Base-by-base conservation (phyloP, 257 asterid species). In the Nicotiana obtusifolia region DNA sequence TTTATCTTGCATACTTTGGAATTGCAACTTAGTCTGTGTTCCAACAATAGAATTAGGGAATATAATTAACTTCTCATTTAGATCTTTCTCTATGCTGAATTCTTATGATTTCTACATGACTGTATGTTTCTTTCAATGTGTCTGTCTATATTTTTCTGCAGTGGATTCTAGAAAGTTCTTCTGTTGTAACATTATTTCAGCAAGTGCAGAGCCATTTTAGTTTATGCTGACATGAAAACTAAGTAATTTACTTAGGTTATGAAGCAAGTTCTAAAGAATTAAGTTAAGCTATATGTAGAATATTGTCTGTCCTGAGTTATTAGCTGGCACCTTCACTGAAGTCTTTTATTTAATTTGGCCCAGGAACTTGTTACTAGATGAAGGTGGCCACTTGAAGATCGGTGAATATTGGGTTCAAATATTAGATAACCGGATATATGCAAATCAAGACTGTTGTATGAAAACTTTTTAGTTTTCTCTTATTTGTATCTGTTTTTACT, bases 341-440 rank as follows among this genome's bases (percentile, higher is more conserved):
- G 57, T 64, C n/a, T 47, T 56, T 17, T 82, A 4, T 44, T 81
- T 53, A 67, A 60, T 79, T 26, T 37, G 62, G 73, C 35, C 68
- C 87, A 89, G 94, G 89, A 91, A 89, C 86, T 84, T 91, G 91
- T 83, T 91, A 77, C 92, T 88, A 10, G 90, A 88, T 84, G 93
- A 89, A 86, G 90, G 90, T 79, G 91, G 88, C 75, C 93, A 89
- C 80, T 87, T 91, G 84, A 91, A 89, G 86, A 87, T 91, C 44
- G 90, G 93, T 67, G 91, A 89, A 84, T 89, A 91, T 53, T 91
- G 94, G 94, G 85, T 88, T 81, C 93, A 87, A 61, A 89, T 91
- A 92, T 87, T 91, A 83, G 90, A 89, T 66, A 88, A 87, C 84
- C 87, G 80, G 59, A 89, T 83, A 80, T 90, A 84, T 78, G 84